Conservation (phyloP, 140 eudicot species). For the Oenanthe javanica region DNA sequence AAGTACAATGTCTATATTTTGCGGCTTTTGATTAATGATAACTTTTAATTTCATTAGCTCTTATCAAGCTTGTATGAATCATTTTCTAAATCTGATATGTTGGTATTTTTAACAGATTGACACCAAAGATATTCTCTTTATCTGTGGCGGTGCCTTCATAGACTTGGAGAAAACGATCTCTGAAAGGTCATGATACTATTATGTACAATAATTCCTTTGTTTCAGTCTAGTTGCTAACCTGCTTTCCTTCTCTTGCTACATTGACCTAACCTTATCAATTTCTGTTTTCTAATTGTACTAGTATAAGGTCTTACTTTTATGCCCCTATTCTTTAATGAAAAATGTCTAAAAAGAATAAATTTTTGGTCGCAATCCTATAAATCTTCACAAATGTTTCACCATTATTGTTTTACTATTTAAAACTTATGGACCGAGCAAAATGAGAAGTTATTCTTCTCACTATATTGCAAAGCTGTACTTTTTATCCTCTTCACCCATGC, state of each 20-base stretch:
- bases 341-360: background rate
- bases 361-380: background rate
- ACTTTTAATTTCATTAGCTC: too few relatives aligned
- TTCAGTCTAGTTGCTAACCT: background rate
- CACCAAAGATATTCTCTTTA: constrained; percentile 91
- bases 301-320: background rate
- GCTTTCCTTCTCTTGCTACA: background rate
- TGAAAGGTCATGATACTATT: constrained; percentile 53
- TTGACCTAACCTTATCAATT: too few relatives aligned
- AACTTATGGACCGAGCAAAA: background rate
- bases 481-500: background rate
- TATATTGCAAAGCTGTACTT: too few relatives aligned
- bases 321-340: background rate
- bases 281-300: background rate
- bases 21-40: background rate
- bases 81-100: background rate
- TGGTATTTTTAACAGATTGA: constrained; percentile 51
- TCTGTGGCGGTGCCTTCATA: constrained; percentile 95
- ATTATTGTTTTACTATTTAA: background rate
- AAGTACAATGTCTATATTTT: background rate
- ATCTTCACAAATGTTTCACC: background rate
- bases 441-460: background rate
- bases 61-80: background rate
- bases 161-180: constrained; percentile 95
- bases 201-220: background rate